Percentiles rank a stretch among this genome's conserved stretches.
phyloP scores from a whole-genome alignment of 2,329 filamentous ascomycete species.

The Dothistroma pini region DNA sequence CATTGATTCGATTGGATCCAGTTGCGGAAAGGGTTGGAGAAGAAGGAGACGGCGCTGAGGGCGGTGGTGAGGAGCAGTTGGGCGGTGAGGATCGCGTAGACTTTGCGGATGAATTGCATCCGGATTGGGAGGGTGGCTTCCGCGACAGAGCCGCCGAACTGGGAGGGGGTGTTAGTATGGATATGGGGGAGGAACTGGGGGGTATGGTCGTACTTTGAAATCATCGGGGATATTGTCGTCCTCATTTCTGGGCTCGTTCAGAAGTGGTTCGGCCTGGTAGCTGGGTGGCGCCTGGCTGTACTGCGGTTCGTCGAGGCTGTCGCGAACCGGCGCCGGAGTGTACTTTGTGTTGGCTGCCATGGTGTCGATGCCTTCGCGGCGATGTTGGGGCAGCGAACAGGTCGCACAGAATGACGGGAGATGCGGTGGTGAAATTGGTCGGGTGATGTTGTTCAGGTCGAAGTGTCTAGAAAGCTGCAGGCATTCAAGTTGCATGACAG shows the following conservation, averaged over 20 bases:
- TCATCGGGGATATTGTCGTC: constrained; percentile 93
- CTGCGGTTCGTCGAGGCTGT: constrained; percentile 70
- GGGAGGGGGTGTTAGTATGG: constrained; percentile 20
- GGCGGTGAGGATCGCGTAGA: constrained; percentile 95
- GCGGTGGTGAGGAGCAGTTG: constrained; percentile 82
- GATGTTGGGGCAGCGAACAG: neutral
- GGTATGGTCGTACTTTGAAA: constrained; percentile 66
- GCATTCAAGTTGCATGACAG: neutral
- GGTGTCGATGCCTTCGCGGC: neutral
- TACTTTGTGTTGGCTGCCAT: constrained; percentile 83
- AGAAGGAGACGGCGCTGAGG: constrained; percentile 81
- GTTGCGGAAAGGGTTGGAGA: constrained; percentile 68
- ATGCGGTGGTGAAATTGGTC: neutral
- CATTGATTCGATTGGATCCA: constrained; percentile 85
- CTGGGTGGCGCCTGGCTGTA: constrained; percentile 80
- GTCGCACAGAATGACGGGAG: neutral
- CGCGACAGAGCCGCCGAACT: constrained; percentile 90
- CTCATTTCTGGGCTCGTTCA: constrained; percentile 66
- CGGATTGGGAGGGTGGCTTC: constrained; percentile 87
- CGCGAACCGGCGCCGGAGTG: constrained; percentile 74
- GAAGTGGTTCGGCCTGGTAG: constrained; percentile 65
- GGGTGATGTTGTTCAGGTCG: neutral
- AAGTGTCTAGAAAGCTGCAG: neutral
- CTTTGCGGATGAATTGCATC: constrained; percentile 78
- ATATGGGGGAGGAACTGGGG: neutral